These are phyloP conservation scores for Fusarium verrucosum DNA, from an alignment of 2,329 filamentous ascomycete species.

Conservation along the genomic window DNA sequence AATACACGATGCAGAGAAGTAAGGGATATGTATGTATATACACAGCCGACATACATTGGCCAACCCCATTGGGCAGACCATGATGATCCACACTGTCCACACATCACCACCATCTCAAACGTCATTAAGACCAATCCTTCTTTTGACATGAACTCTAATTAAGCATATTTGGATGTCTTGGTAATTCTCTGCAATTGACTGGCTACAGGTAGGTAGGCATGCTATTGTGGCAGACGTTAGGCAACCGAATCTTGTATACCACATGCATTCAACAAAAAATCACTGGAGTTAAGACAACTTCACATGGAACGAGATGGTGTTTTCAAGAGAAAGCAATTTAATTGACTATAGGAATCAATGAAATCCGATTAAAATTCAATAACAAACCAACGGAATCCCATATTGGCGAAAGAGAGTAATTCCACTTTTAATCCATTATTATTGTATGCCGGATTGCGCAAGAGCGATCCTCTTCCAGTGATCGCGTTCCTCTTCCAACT, in stretches of 20 bases:
- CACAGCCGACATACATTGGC: neutral
- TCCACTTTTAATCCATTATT: slow-evolving; percentile 46
- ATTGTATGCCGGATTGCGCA: slow-evolving; percentile 50
- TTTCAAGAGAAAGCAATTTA: slow-evolving; percentile 10
- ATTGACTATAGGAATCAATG: slow-evolving; percentile 18
- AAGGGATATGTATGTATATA: no score
- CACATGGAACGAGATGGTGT: neutral
- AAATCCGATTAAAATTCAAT: slow-evolving; percentile 29
- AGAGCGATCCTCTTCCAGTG: slow-evolving; percentile 70
- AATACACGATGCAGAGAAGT: neutral
- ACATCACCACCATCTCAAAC: neutral
- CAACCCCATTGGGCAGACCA: slow-evolving; percentile 5
- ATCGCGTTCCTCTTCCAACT: slow-evolving; percentile 72
- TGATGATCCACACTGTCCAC: neutral
- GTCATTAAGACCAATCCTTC: neutral
- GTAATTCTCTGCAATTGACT: neutral
- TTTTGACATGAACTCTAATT: neutral
- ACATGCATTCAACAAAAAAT: neutral
- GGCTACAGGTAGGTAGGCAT: no score
- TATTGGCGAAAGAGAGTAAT: slow-evolving; percentile 44
- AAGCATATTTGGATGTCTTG: neutral
- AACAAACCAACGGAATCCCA: slow-evolving; percentile 32
- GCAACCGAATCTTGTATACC: no score
- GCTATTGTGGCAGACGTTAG: no score
- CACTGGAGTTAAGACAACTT: neutral